Conservation (phyloP, 495 filamentous ascomycete species). For the Lentithecium fluviatile region DNA sequence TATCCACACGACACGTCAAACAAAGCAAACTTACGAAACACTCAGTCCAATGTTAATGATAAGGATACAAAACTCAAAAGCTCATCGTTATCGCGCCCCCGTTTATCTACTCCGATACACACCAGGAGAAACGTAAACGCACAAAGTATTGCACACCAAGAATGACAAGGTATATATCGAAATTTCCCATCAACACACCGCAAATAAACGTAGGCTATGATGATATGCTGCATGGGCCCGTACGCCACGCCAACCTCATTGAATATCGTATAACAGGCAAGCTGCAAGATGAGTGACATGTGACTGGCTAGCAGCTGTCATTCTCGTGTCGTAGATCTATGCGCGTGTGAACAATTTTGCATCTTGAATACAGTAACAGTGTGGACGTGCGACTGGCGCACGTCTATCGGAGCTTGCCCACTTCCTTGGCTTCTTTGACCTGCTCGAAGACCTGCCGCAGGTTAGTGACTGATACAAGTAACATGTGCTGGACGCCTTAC, state of each 20-base stretch:
- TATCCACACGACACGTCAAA: no score
- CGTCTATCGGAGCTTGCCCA: constrained; percentile 38
- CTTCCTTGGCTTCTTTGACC: constrained; percentile 65
- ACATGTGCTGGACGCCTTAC: constrained; percentile 48
- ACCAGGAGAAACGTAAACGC: background rate
- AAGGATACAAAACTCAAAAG: background rate
- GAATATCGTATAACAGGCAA: background rate
- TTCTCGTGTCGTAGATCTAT: constrained; percentile 8
- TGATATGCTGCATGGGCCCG: background rate
- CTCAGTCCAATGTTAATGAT: no score
- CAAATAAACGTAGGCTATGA: constrained; percentile 9
- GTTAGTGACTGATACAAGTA: constrained; percentile 16
- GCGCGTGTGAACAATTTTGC: constrained; percentile 10
- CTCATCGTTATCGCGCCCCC: background rate
- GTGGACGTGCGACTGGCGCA: no score
- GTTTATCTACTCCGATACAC: background rate
- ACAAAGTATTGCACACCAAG: constrained; percentile 3
- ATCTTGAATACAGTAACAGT: background rate
- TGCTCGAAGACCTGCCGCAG: constrained; percentile 50
- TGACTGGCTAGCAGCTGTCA: constrained; percentile 10
- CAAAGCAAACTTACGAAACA: no score
- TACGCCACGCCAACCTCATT: constrained; percentile 11
- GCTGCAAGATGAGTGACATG: background rate
- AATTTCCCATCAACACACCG: constrained; percentile 7
- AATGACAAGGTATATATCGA: constrained; percentile 5